Evolutionary conservation across 2,329 filamentous ascomycete species (phyloP), one percentile per base, ranked within the genome.

Genomic region (Talaromyces sp.): DNA sequence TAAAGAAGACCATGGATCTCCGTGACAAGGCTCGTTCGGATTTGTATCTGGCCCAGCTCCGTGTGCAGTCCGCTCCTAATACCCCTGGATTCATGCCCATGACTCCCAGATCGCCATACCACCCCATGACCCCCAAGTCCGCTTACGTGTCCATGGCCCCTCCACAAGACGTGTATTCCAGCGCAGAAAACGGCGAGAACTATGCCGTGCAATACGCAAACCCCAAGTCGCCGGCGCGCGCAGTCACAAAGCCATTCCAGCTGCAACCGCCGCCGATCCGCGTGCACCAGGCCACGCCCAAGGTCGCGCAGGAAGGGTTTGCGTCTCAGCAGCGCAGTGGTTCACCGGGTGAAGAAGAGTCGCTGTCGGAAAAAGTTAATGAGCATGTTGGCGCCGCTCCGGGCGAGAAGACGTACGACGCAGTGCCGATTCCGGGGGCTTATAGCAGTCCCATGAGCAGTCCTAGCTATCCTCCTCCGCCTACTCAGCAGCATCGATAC

Each of bases 1-100:
- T 99, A 64, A 88, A 89, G 78, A 98, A 97, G 84, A 93, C 92
- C 64, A 99, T 99, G 95, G 90, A 96, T 74, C 82, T 90, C 73
- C 91, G 95, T 69, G 95, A 99, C 82, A 89, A 90, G 72, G 95
- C 95, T 66, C 90, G 95, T 64, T 93, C 90, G 63, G 93, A 98
- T 74, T 86, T 99, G 65, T 98, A 98, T 81, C 90, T 98, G 64
- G 92, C 89, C 58, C 89, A 91, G 74, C 85, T 92, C 49, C 88
- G 88, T 67, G 81, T 86, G 21, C 93, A 98, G 79, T 96, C 92
- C 27, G 93, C 92, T 5, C 93, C 93, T 67, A 97, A 97, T 81
- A 97, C 93, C 0, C 93, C 93, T 13, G 92, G 92, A 65, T 92
- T 96, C 73, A 54, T 62, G 51, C 88, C 86, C 31, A 86, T 88